Base-by-base conservation (phyloP, 1,284 basidiomycete genomes). In the Neonothopanus nambi region DNA sequence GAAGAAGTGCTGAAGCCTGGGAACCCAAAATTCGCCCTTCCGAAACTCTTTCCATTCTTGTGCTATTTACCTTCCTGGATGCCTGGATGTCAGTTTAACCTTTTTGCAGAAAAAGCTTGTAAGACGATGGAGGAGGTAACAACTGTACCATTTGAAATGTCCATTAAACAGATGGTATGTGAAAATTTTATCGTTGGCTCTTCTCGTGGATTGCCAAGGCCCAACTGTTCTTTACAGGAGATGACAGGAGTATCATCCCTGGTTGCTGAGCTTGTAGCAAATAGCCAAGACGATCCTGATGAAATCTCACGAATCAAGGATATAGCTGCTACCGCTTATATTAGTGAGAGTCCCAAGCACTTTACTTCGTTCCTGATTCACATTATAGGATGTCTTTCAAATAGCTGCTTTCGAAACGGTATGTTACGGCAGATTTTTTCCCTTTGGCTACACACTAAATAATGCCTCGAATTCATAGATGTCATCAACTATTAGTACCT, bases 391-490 rank as follows among this genome's bases (percentile, higher is more conserved):
- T 15, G 15, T 28, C 12, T 18, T 9, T 24, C 18, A 13, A n/a
- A 5, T 21, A 67, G 65, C 63, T 53, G 66, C 63, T n/a, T 65
- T 65, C n/a, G 67, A 68, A 44, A 68, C 67, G 18, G 67, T 67
- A 38, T 37, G 66, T n/a, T n/a, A n/a, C n/a, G n/a, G n/a, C n/a
- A n/a, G n/a, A n/a, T n/a, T n/a, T n/a, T n/a, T n/a, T n/a, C n/a
- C n/a, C n/a, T n/a, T n/a, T n/a, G n/a, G n/a, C n/a, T n/a, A n/a
- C n/a, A n/a, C n/a, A n/a, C n/a, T n/a, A n/a, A n/a, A n/a, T n/a
- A n/a, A n/a, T n/a, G n/a, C n/a, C n/a, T n/a, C n/a, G n/a, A n/a
- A n/a, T n/a, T n/a, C n/a, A n/a, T n/a, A n/a, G n/a, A n/a, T n/a
- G n/a, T n/a, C n/a, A n/a, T n/a, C n/a, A n/a, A n/a, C n/a, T n/a